These are phyloP conservation scores for Salix arbutifolia DNA, from an alignment of 345 rosid species.

Conservation along the genomic window DNA sequence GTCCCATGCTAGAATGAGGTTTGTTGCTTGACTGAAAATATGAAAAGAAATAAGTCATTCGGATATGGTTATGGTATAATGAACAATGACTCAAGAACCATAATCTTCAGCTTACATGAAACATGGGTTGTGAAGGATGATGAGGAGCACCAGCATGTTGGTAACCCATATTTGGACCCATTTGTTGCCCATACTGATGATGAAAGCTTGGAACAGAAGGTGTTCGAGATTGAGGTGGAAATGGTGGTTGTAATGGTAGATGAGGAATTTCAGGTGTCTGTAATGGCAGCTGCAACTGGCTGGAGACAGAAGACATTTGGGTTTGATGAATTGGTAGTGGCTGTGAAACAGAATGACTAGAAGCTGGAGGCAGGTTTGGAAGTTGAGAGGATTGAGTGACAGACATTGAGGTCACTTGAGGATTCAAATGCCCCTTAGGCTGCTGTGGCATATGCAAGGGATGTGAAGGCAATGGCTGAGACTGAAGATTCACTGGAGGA, in stretches of 20 bases:
- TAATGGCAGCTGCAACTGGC: conserved; percentile 66
- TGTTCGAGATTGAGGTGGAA: conserved; percentile 53
- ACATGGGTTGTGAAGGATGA: conserved; percentile 64
- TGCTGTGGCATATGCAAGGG: conserved; percentile 50
- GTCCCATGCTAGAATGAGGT: conserved; percentile 50
- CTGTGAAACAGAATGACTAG: conserved; percentile 62
- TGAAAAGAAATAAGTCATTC: conserved; percentile 22
- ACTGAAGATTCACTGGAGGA: conserved; percentile 49
- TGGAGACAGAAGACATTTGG: conserved; percentile 48
- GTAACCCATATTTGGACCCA: conserved; percentile 63
- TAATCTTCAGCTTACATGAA: conserved; percentile 57
- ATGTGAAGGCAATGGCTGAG: conserved; percentile 59
- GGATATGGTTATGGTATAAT: background rate
- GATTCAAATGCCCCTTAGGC: conserved; percentile 59
- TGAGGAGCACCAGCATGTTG: conserved; percentile 69
- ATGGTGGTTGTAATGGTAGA: conserved; percentile 56
- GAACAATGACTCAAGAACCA: conserved; percentile 4
- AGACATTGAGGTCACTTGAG: conserved; percentile 41
- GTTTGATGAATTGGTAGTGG: conserved; percentile 52
- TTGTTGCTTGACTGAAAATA: conserved; percentile 51
- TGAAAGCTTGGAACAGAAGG: conserved; percentile 46
- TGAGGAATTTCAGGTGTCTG: conserved; percentile 53
- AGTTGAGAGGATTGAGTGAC: conserved; percentile 59
- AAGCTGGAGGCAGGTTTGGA: conserved; percentile 40
- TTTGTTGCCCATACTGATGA: conserved; percentile 61